phyloP scores from a whole-genome alignment of 805 yeast genomes.

The Suhomyces xylopsoci region DNA sequence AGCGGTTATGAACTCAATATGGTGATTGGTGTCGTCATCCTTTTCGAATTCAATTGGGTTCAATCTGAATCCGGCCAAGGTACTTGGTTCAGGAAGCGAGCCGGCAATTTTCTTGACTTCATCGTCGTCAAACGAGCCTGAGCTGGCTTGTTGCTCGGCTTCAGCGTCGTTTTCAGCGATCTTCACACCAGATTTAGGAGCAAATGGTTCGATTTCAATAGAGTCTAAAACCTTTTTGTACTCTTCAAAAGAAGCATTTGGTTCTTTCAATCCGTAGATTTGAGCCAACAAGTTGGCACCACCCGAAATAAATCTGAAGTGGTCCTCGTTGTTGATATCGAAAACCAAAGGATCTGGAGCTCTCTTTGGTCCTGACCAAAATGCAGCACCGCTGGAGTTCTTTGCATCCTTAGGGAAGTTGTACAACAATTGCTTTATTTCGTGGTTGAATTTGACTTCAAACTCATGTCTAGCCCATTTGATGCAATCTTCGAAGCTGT shows the following conservation, averaged over 20 bases:
- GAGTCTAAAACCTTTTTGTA: conserved; percentile 54
- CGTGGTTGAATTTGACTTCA: conserved; percentile 79
- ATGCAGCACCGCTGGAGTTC: conserved; percentile 86
- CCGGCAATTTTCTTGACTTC: conserved; percentile 68
- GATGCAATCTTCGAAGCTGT: conserved; percentile 88
- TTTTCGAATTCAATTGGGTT: conserved; percentile 94
- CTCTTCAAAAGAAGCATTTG: conserved; percentile 46
- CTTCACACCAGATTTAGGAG: conserved; percentile 69
- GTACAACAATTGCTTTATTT: conserved; percentile 83
- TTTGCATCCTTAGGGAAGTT: conserved; percentile 94
- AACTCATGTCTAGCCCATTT: conserved; percentile 92
- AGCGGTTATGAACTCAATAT: conserved; percentile 92
- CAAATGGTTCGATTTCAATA: conserved; percentile 51
- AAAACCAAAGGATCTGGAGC: conserved; percentile 86
- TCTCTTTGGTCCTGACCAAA: conserved; percentile 98
- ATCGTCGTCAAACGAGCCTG: conserved; percentile 51
- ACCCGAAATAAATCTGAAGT: conserved; percentile 77
- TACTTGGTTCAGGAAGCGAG: conserved; percentile 81
- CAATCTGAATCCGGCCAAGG: conserved; percentile 84
- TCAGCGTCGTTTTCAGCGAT: conserved; percentile 87
- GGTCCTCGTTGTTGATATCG: conserved; percentile 72
- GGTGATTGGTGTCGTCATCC: conserved; percentile 96
- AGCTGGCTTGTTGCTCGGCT: conserved; percentile 58
- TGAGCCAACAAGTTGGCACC: conserved; percentile 91
- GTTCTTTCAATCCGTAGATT: conserved; percentile 86